phyloP scores from a whole-genome alignment of 2,329 filamentous ascomycete genomes.

The Coniella vitis region DNA sequence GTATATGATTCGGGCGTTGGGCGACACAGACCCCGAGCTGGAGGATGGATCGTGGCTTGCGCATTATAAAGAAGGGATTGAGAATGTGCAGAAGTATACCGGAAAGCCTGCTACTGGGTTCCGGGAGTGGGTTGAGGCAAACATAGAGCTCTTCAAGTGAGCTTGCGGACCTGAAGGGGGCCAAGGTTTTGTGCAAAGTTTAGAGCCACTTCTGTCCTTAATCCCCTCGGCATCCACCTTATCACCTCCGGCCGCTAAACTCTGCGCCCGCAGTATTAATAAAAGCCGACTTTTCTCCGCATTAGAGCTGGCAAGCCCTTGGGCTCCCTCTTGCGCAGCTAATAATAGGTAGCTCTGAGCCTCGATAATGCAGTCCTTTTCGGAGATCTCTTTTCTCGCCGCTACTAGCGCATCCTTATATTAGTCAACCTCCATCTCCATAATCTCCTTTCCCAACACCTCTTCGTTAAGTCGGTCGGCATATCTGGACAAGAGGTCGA shows the following conservation, averaged over 20 bases:
- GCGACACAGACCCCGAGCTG: neutral
- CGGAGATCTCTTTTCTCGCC: neutral
- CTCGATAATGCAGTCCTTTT: neutral
- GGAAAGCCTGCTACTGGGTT: too few species aligned
- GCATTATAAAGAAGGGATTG: neutral
- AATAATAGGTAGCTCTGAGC: neutral
- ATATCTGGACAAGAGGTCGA: neutral
- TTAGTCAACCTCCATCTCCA: neutral
- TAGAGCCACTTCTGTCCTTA: too few species aligned
- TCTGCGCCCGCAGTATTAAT: neutral
- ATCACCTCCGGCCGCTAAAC: too few species aligned
- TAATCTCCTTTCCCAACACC: neutral
- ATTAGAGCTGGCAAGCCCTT: neutral
- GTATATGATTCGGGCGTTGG: neutral
- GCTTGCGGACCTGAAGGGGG: too few species aligned
- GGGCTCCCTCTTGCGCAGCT: neutral
- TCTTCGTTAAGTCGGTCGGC: neutral
- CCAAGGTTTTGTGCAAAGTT: too few species aligned
- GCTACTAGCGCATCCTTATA: neutral
- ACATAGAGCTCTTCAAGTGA: too few species aligned
- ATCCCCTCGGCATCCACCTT: neutral
- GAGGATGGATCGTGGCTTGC: too few species aligned
- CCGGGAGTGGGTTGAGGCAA: too few species aligned
- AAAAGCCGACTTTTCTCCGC: neutral
- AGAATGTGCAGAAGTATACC: slow-evolving; percentile 11